phyloP scores from a whole-genome alignment of 352 stramenopile species.

The Globisporangium polare region DNA sequence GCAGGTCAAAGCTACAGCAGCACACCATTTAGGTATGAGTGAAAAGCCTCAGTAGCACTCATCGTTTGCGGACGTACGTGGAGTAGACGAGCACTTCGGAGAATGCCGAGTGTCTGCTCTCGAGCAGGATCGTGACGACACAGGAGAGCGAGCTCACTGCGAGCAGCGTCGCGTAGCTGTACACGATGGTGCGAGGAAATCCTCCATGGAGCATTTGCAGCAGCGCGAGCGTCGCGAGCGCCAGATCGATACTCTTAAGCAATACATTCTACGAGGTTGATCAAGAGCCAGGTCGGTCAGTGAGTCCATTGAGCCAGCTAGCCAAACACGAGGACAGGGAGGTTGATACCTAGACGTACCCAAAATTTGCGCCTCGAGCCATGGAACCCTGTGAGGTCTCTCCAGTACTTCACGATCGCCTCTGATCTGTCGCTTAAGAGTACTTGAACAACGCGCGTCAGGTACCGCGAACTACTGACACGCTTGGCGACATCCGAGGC shows the following conservation, averaged over 20 bases:
- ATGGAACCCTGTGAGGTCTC: background rate
- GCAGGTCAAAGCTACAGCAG: slow-evolving; percentile 24
- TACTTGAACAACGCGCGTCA: background rate
- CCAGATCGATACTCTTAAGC: slow-evolving; percentile 25
- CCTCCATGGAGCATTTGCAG: slow-evolving; percentile 23
- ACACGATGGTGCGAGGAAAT: background rate
- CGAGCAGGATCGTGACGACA: background rate
- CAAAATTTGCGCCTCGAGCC: background rate
- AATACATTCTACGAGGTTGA: slow-evolving; percentile 19
- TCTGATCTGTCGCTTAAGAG: background rate
- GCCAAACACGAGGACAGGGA: background rate
- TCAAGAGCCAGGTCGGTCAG: background rate
- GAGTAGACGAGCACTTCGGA: slow-evolving; percentile 29
- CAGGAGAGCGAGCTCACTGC: slow-evolving; percentile 18
- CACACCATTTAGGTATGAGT: background rate
- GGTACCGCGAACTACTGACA: background rate
- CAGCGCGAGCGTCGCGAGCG: slow-evolving; percentile 21
- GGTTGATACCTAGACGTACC: background rate
- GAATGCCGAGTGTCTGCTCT: slow-evolving; percentile 12
- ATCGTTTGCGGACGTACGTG: too few species aligned
- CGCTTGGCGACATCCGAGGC: background rate
- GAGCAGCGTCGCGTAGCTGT: slow-evolving; percentile 8
- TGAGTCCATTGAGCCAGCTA: too few species aligned
- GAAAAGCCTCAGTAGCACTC: background rate
- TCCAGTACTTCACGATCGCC: background rate